Conservation (phyloP, 2,329 filamentous ascomycete genomes). For the Fusarium sp. region DNA sequence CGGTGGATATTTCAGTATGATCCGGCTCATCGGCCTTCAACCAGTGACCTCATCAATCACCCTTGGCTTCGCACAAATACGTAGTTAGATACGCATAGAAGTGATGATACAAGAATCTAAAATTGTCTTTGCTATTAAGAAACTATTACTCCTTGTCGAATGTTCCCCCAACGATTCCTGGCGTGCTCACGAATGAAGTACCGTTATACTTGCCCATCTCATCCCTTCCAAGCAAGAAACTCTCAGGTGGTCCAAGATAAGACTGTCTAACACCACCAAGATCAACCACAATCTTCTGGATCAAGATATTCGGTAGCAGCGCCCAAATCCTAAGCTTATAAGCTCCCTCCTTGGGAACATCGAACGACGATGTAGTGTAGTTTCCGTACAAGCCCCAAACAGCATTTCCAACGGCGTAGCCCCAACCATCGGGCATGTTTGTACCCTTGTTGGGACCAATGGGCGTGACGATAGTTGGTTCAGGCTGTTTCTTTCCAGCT, state of each 20-base stretch:
- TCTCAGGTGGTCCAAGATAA: conserved; percentile 70
- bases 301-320: conserved; percentile 63
- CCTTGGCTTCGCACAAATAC: neutral
- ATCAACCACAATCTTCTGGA: conserved; percentile 69
- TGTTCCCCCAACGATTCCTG: conserved; percentile 2
- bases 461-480: conserved; percentile 18
- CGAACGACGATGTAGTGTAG: conserved; percentile 60
- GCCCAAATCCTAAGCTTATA: conserved; percentile 66
- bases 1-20: neutral
- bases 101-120: fast-evolving
- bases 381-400: conserved; percentile 60
- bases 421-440: conserved; percentile 36
- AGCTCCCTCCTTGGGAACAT: conserved; percentile 56
- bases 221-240: conserved; percentile 53
- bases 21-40: neutral
- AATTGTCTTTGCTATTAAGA: fast-evolving
- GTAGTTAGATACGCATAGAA: fast-evolving
- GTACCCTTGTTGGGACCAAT: conserved; percentile 30
- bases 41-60: neutral
- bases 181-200: conserved; percentile 20
- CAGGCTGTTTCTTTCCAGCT: conserved; percentile 40
- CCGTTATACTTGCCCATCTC: conserved; percentile 25
- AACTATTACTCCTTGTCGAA: neutral
- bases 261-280: conserved; percentile 66
- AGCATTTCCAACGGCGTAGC: conserved; percentile 55